Base-by-base conservation (phyloP, 1,284 basidiomycete species). In the Cryptococcus hybrid region DNA sequence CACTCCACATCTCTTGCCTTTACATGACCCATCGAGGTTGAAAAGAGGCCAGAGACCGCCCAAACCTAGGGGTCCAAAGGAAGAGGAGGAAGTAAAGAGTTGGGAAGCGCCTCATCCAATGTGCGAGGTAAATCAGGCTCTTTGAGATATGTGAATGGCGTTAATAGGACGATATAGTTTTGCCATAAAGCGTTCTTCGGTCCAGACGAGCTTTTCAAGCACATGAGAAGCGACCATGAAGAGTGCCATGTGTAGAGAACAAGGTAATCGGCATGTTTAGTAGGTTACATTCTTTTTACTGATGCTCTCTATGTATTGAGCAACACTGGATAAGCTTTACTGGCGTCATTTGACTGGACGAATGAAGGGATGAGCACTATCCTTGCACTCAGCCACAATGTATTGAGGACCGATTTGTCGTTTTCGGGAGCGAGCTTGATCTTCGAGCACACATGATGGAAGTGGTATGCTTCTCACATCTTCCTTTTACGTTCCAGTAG, bases 141-240 rank as follows among this genome's bases (percentile, higher is more conserved):
- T 9, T n/a, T n/a, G 15, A 36, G 48, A n/a, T 8, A 5, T 6
- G n/a, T 12, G 42, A 35, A 18, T 47, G 7, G 18, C 24, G 47
- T 37, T 47, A 13, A 57, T 30, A 34, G 38, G 75, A 84, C 6
- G 87, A 88, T 7, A 5, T 86, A 88, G 68, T 99, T 97, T 77
- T 98, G 95, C 71, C 84, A 85, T 35, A 86, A 89, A 66, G 91
- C 89, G 65, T 95, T 89, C 82, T 97, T 95, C 75, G 82, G 87
- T 36, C 88, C 89, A 58, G 95, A 99, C 70, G 92, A 95, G 71
- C 79, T 98, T n/a, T 97, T 88, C 74, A 81, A 86, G 42, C 96
- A 99, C 78, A 93, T 97, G 88, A 85, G 94, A 47, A 88, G 94
- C 70, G 82, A 81, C 49, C 95, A 99, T 79, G 95, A 99, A 74